These are phyloP conservation scores for Cordyceps tenuipes DNA, from an alignment of 2,329 filamentous ascomycete species.

Conservation along the genomic window DNA sequence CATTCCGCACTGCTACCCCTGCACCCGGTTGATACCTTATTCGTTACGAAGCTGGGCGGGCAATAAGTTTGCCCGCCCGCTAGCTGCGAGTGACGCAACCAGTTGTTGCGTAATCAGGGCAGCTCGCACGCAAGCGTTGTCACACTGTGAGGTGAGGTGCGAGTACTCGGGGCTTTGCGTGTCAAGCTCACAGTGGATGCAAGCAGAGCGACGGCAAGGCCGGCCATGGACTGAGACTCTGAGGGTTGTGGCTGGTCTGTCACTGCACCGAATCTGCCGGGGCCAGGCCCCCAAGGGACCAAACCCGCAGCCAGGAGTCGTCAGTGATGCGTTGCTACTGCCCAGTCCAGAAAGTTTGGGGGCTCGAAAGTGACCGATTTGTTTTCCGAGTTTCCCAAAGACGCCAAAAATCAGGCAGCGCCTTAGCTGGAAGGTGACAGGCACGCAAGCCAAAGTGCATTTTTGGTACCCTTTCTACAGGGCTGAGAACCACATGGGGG, in stretches of 20 bases:
- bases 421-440: constrained; percentile 1
- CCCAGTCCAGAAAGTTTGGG: background rate
- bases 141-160: background rate
- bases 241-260: background rate
- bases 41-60: background rate
- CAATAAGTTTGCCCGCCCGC: background rate
- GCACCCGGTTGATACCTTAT: background rate
- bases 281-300: background rate
- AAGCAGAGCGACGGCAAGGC: background rate
- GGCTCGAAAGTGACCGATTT: background rate
- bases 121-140: background rate
- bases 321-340: background rate
- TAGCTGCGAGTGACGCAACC: background rate
- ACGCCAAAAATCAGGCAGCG: constrained; percentile 7
- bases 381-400: background rate
- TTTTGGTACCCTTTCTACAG: constrained; percentile 5
- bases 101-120: constrained; percentile 1
- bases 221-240: background rate
- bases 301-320: background rate
- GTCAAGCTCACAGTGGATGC: background rate
- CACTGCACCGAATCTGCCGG: background rate
- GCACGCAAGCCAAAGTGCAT: background rate
- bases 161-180: background rate
- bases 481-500: constrained; percentile 9
- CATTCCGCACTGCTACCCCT: background rate